These are phyloP conservation scores for Geosmithia flava DNA, from an alignment of 2,329 filamentous ascomycete species.

Conservation along the genomic window DNA sequence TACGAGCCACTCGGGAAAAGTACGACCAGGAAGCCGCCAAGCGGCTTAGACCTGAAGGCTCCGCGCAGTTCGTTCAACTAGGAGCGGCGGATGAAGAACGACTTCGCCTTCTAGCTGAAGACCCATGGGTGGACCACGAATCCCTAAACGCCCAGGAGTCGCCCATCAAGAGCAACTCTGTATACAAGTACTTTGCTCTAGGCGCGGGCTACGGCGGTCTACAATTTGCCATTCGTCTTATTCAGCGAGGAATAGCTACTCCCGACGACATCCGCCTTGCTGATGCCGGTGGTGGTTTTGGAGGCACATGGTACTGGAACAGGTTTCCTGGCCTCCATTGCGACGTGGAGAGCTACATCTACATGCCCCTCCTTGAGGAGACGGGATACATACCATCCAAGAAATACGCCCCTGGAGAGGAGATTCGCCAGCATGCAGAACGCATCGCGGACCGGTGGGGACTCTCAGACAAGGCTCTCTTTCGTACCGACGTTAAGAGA, in stretches of 20 bases:
- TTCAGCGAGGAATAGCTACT: conserved; percentile 9
- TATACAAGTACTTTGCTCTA: conserved; percentile 4
- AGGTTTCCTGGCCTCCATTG: conserved; percentile 37
- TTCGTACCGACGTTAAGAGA: conserved; percentile 25
- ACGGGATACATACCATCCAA: conserved; percentile 44
- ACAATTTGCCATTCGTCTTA: conserved; percentile 13
- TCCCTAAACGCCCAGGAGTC: conserved; percentile 12
- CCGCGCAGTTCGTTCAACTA: conserved; percentile 18
- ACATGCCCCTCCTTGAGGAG: conserved; percentile 48
- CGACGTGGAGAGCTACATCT: conserved; percentile 48
- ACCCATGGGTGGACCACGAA: conserved; percentile 22
- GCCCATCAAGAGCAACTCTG: conserved; percentile 15
- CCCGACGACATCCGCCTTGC: conserved; percentile 24
- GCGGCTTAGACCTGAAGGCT: conserved; percentile 17
- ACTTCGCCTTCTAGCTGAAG: conserved; percentile 10
- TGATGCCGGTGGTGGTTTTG: conserved; percentile 29
- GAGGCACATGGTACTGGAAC: conserved; percentile 41
- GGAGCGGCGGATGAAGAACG: conserved; percentile 2
- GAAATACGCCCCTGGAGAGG: conserved; percentile 28
- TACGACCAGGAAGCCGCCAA: conserved; percentile 21
- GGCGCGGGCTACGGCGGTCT: conserved; percentile 22
- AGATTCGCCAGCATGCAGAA: conserved; percentile 28
- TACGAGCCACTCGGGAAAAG: conserved; percentile 7
- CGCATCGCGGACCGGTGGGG: conserved; percentile 27
- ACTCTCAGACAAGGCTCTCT: conserved; percentile 22